Evolutionary conservation across 2,329 filamentous ascomycete species (phyloP).

Genomic region (Rutstroemia sp.): DNA sequence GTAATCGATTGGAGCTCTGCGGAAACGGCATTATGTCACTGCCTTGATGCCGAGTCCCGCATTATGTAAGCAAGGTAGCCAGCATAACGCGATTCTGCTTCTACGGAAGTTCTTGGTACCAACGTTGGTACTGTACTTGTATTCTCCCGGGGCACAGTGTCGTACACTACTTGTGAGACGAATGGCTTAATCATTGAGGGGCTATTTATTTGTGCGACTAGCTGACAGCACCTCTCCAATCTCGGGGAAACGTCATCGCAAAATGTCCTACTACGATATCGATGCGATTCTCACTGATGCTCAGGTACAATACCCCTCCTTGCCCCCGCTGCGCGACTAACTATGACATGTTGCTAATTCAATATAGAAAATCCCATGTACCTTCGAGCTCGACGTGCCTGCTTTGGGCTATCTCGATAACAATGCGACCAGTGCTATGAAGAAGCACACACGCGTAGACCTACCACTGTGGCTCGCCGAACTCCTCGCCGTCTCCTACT

Average conservation of each 20-base stretch:
- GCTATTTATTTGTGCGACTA: too few species aligned
- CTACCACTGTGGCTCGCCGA: slow-evolving; percentile 93
- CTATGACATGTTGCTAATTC: slow-evolving; percentile 9
- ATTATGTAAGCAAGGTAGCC: neutral
- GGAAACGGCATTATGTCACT: slow-evolving; percentile 4
- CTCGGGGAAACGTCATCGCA: neutral
- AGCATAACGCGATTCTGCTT: neutral
- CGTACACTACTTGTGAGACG: too few species aligned
- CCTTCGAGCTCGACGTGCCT: slow-evolving; percentile 83
- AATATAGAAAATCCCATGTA: slow-evolving; percentile 83
- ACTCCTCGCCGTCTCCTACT: slow-evolving; percentile 71
- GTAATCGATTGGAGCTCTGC: slow-evolving; percentile 1
- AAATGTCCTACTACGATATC: slow-evolving; percentile 76
- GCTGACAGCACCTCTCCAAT: too few species aligned
- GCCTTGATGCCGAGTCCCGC: neutral
- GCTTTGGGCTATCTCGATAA: slow-evolving; percentile 86
- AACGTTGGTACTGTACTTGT: too few species aligned
- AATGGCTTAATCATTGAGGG: too few species aligned
- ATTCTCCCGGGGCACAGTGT: too few species aligned
- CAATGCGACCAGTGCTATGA: slow-evolving; percentile 63
- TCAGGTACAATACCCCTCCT: slow-evolving; percentile 44
- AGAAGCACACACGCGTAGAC: slow-evolving; percentile 69
- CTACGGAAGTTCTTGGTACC: neutral
- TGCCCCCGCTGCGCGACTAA: neutral
- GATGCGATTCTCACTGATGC: slow-evolving; percentile 80